Evolutionary conservation across 257 asterid genomes (phyloP).

Genomic region (Leonotis leonurus): DNA sequence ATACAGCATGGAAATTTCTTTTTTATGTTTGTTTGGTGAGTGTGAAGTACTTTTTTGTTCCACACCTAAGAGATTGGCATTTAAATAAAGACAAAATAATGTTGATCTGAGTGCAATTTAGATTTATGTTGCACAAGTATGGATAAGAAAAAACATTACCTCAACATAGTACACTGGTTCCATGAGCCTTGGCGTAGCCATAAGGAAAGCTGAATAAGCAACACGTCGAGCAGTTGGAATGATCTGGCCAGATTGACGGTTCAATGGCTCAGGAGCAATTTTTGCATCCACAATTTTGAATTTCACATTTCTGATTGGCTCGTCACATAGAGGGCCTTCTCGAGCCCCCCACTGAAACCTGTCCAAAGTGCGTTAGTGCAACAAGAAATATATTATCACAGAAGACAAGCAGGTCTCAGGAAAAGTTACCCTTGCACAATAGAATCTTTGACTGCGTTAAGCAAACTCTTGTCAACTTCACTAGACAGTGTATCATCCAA

Average conservation of each 20-base stretch:
- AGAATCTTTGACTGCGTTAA: constrained; percentile 84
- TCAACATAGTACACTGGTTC: constrained; percentile 93
- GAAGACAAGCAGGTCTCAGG: neutral
- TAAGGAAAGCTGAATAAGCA: constrained; percentile 92
- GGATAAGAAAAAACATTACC: constrained; percentile 32
- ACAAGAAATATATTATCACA: neutral
- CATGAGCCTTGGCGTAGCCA: constrained; percentile 97
- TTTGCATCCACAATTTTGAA: constrained; percentile 94
- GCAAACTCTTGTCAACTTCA: constrained; percentile 90
- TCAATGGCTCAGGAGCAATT: constrained; percentile 91
- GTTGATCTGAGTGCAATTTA: neutral
- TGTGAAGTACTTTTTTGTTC: neutral
- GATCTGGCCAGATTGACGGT: constrained; percentile 97
- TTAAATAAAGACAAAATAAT: neutral
- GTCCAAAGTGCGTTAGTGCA: constrained; percentile 24
- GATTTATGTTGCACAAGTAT: neutral
- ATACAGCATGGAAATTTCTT: neutral
- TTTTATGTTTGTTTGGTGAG: neutral
- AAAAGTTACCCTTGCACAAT: constrained; percentile 88
- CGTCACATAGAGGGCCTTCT: constrained; percentile 98
- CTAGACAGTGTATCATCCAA: constrained; percentile 90
- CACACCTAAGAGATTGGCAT: neutral
- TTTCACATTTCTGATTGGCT: constrained; percentile 94
- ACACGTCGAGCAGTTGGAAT: constrained; percentile 99
- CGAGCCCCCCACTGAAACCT: constrained; percentile 99